Evolutionary conservation across 164 flowering plant species (phyloP).

Genomic region (Santalum album): DNA sequence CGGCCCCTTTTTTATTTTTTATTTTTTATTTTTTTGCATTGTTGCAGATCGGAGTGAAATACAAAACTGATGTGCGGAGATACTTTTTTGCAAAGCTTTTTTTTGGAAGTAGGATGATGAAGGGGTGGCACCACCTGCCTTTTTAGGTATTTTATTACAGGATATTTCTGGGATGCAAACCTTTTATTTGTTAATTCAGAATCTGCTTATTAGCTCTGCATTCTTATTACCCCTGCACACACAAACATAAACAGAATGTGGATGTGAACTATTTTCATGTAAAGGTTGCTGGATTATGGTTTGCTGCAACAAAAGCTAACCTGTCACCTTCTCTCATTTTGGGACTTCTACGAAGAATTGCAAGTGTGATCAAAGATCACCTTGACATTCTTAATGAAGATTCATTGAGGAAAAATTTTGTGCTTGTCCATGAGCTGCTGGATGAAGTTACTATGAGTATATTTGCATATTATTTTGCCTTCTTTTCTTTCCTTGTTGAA

Average conservation of each 20-base stretch:
- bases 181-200: too few relatives aligned
- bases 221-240: too few relatives aligned
- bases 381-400: constrained; percentile 96
- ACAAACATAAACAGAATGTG: constrained; percentile 76
- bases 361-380: constrained; percentile 89
- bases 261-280: constrained; percentile 97
- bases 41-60: constrained; percentile 80
- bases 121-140: constrained; percentile 90
- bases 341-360: constrained; percentile 93
- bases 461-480: background rate
- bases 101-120: constrained; percentile 90
- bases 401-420: constrained; percentile 85
- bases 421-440: constrained; percentile 91
- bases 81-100: constrained; percentile 84
- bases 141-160: constrained; percentile 85
- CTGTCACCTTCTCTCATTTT: constrained; percentile 77
- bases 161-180: too few relatives aligned
- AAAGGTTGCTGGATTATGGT: constrained; percentile 84
- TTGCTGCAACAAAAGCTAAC: constrained; percentile 90
- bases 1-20: too few relatives aligned
- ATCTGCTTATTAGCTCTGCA: too few relatives aligned
- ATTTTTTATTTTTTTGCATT: background rate
- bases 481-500: background rate
- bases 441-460: constrained; percentile 94
- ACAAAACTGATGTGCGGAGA: constrained; percentile 81